Evolutionary conservation across 2,329 filamentous ascomycete genomes (phyloP).

Genomic region (Fusarium nisikadoi): DNA sequence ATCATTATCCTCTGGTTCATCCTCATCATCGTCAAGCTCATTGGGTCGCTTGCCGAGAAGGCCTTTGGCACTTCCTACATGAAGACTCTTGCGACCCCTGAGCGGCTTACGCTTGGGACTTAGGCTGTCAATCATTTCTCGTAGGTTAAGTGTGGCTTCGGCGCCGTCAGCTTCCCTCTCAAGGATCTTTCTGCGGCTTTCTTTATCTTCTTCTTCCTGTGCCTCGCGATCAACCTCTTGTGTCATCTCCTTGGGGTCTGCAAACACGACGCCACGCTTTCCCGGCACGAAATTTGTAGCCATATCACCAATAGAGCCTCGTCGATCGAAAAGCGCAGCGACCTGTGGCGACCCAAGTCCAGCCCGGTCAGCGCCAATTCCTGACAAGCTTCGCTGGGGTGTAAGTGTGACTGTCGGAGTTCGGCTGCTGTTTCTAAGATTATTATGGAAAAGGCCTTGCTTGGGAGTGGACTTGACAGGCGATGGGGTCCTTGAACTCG

Average conservation of each 20-base stretch:
- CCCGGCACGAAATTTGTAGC: conserved; percentile 71
- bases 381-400: conserved; percentile 67
- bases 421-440: conserved; percentile 63
- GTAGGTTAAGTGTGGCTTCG: conserved; percentile 74
- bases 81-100: conserved; percentile 78
- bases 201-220: conserved; percentile 68
- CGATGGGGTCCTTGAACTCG: conserved; percentile 40
- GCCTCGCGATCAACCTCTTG: conserved; percentile 70
- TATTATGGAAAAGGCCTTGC: conserved; percentile 63
- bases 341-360: conserved; percentile 82
- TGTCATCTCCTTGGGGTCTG: conserved; percentile 71
- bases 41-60: conserved; percentile 78
- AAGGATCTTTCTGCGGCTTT: conserved; percentile 66
- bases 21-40: conserved; percentile 73
- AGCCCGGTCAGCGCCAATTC: conserved; percentile 74
- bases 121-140: conserved; percentile 80
- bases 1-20: conserved; percentile 67
- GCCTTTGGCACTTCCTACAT: conserved; percentile 78
- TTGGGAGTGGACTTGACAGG: conserved; percentile 40
- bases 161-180: conserved; percentile 59
- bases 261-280: conserved; percentile 66
- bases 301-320: conserved; percentile 76
- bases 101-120: conserved; percentile 78
- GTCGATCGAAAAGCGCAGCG: conserved; percentile 75
- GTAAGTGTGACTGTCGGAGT: conserved; percentile 73